Conservation (phyloP, 140 eudicot species). For the Cichorium intybus region DNA sequence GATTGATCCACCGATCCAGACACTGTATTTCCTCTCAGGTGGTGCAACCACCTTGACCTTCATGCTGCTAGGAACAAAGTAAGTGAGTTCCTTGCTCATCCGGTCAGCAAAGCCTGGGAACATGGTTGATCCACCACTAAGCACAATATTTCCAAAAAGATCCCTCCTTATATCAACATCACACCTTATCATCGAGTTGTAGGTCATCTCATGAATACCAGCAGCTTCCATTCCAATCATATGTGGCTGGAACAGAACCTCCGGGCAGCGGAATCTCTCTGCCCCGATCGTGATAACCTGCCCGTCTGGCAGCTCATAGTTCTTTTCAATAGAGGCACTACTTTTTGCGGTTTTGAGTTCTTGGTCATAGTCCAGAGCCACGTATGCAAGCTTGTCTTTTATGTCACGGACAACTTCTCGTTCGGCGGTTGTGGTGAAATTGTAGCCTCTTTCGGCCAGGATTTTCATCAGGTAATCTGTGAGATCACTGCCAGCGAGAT, state of each 20-base stretch:
- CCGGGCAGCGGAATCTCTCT: slow-evolving; percentile 59
- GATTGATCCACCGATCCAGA: slow-evolving; percentile 45
- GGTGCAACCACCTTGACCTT: slow-evolving; percentile 71
- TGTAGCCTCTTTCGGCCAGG: slow-evolving; percentile 51
- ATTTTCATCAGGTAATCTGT: slow-evolving; percentile 51
- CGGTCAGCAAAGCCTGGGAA: slow-evolving; percentile 67
- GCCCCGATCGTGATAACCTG: slow-evolving; percentile 53
- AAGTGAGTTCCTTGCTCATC: slow-evolving; percentile 68
- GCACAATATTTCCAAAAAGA: slow-evolving; percentile 51
- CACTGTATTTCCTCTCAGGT: slow-evolving; percentile 54
- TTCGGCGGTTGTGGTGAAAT: slow-evolving; percentile 56
- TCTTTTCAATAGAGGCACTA: slow-evolving; percentile 52
- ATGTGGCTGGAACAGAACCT: slow-evolving; percentile 48
- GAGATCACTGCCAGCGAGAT: slow-evolving; percentile 54
- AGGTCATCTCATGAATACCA: slow-evolving; percentile 59
- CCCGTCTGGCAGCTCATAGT: slow-evolving; percentile 55
- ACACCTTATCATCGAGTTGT: slow-evolving; percentile 59
- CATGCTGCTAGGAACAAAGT: slow-evolving; percentile 70
- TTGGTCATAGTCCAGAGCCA: slow-evolving; percentile 53
- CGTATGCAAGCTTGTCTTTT: slow-evolving; percentile 53
- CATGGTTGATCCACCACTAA: slow-evolving; percentile 71
- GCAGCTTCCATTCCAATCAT: slow-evolving; percentile 63
- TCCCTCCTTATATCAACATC: slow-evolving; percentile 59
- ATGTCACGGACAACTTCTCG: slow-evolving; percentile 63
- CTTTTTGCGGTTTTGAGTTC: slow-evolving; percentile 53